phyloP scores from a whole-genome alignment of 2,329 filamentous ascomycete genomes.

The Mycosphaerelloides madeirae region DNA sequence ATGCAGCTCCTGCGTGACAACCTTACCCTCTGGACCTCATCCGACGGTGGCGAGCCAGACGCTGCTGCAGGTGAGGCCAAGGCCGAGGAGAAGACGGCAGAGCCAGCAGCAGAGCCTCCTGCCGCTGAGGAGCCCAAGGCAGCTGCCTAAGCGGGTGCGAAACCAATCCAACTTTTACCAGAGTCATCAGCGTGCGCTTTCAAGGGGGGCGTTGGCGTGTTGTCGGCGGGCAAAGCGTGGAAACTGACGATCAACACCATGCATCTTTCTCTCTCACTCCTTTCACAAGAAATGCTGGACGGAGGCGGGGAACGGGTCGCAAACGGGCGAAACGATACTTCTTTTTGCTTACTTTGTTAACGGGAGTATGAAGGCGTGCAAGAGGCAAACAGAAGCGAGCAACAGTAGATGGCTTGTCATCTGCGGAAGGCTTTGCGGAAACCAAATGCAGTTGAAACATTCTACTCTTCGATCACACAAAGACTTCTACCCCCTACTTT shows the following conservation, averaged over 20 bases:
- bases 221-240: constrained; percentile 13
- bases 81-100: constrained; percentile 44
- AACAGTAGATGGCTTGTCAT: too few species aligned
- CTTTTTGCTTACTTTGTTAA: too few species aligned
- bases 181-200: constrained; percentile 15
- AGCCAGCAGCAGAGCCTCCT: constrained; percentile 47
- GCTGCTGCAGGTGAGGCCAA: constrained; percentile 50
- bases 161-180: constrained; percentile 7
- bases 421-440: too few species aligned
- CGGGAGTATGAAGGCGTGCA: too few species aligned
- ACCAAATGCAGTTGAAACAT: too few species aligned
- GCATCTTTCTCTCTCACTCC: constrained; percentile 11
- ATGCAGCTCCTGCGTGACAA: constrained; percentile 99
- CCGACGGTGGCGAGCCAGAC: constrained; percentile 77
- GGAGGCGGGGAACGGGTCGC: too few species aligned
- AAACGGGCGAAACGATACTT: too few species aligned
- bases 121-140: constrained; percentile 31
- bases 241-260: constrained; percentile 3
- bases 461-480: too few species aligned
- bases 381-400: too few species aligned
- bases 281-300: too few species aligned
- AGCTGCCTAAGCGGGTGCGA: constrained; percentile 17
- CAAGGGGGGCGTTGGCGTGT: constrained; percentile 16
- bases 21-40: constrained; percentile 96
- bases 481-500: too few species aligned